These are phyloP conservation scores for Isatis tinctoria DNA, from an alignment of 345 rosid species.

Conservation along the genomic window DNA sequence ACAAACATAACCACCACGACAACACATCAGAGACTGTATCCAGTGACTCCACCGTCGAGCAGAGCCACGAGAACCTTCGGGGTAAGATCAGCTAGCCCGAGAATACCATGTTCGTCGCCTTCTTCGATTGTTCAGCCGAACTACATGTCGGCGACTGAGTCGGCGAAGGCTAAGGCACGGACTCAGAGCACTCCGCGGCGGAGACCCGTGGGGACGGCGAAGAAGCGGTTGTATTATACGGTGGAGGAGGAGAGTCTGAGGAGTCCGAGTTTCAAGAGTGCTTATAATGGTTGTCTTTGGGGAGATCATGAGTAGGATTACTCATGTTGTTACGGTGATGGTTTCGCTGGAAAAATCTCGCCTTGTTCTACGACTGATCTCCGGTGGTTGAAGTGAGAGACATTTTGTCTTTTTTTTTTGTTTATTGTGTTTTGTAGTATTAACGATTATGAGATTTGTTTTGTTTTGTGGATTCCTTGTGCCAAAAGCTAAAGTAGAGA, in stretches of 20 bases:
- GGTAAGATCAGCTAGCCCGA: conserved; percentile 68
- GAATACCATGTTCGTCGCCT: conserved; percentile 46
- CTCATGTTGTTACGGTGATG: conserved; percentile 44
- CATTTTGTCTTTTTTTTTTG: not conserved
- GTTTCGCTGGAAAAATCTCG: conserved; percentile 59
- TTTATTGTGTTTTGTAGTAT: not conserved
- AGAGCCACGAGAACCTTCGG: conserved; percentile 43
- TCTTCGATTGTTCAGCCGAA: conserved; percentile 53
- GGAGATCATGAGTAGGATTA: conserved; percentile 42
- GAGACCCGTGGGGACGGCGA: conserved; percentile 45
- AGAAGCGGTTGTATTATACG: conserved; percentile 65
- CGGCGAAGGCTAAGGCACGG: conserved; percentile 75
- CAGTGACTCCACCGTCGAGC: conserved; percentile 60
- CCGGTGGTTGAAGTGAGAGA: conserved; percentile 51
- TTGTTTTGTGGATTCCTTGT: not conserved
- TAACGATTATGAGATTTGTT: not conserved
- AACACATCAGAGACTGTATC: conserved; percentile 31
- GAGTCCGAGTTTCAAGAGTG: conserved; percentile 75
- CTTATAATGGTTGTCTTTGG: conserved; percentile 44
- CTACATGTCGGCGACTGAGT: conserved; percentile 86
- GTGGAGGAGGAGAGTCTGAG: conserved; percentile 49
- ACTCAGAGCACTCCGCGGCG: conserved; percentile 75
- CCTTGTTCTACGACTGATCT: conserved; percentile 65
- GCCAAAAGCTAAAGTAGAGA: not conserved
- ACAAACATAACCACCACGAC: conserved; percentile 6